Percentiles rank a stretch among this genome's conserved stretches.
Conservation (phyloP, 306 rosid genomes). For the Casuarina glauca region DNA sequence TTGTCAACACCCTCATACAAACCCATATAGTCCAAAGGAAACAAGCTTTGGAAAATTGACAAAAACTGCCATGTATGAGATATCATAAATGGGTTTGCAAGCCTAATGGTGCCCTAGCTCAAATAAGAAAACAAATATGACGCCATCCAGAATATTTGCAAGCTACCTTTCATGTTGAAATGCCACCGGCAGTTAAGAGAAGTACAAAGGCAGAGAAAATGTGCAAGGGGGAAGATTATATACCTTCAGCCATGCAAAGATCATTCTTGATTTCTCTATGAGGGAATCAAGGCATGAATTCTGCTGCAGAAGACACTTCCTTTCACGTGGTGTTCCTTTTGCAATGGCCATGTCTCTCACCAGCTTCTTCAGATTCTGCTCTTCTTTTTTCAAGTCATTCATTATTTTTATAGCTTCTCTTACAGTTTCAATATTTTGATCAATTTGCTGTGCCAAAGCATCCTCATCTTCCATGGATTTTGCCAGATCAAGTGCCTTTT, state of each 20-base stretch:
- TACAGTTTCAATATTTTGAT: constrained; percentile 56
- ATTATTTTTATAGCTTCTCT: constrained; percentile 49
- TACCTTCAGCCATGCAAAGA: constrained; percentile 76
- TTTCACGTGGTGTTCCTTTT: constrained; percentile 62
- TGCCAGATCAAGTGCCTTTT: constrained; percentile 59
- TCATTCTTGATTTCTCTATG: constrained; percentile 58
- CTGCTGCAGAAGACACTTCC: constrained; percentile 60
- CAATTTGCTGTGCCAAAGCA: constrained; percentile 59
- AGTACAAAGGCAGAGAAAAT: constrained; percentile 9
- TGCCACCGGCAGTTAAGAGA: constrained; percentile 10
- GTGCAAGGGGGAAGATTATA: neutral
- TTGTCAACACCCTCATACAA: neutral
- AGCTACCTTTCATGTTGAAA: neutral
- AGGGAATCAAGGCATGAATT: constrained; percentile 56
- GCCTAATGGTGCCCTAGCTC: neutral
- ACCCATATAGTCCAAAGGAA: neutral
- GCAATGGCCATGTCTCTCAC: constrained; percentile 53
- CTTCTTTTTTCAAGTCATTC: constrained; percentile 62
- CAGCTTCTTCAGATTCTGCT: constrained; percentile 73
- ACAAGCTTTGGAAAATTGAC: neutral
- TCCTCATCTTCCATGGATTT: constrained; percentile 80
- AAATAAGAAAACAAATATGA: neutral
- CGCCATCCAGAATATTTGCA: neutral
- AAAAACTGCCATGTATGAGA: neutral
- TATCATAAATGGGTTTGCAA: neutral